Conservation (phyloP, 148 eudicot genomes). For the Arctostaphylos glauca region DNA sequence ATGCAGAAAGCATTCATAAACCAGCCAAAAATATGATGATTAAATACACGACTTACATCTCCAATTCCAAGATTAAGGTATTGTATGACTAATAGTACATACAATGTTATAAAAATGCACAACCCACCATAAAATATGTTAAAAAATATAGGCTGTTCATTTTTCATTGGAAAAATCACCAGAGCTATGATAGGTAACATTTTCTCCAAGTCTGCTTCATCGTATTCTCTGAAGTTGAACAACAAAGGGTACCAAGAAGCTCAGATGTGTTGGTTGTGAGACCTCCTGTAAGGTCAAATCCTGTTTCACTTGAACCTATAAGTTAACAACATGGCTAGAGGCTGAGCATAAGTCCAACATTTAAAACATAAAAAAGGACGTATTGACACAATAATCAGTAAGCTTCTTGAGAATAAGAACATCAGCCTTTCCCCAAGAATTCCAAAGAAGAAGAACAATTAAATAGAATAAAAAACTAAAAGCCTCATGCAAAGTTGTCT, state of each 20-base stretch:
- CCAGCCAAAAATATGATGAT: not conserved
- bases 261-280: not conserved
- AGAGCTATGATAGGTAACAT: not conserved
- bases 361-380: not conserved
- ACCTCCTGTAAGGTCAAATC: slow-evolving; percentile 2
- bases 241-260: not conserved
- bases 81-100: not conserved
- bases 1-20: not conserved
- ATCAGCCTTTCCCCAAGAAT: not conserved
- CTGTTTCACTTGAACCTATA: not conserved
- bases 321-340: not conserved
- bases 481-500: not conserved
- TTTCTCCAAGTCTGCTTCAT: not conserved
- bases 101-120: slow-evolving; percentile 1
- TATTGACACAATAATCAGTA: not conserved
- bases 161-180: not conserved
- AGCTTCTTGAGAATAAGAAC: not conserved
- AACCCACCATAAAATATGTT: not conserved
- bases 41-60: not conserved
- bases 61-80: not conserved
- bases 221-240: not conserved
- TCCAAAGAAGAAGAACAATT: not conserved
- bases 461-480: not conserved
- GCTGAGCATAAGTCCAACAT: not conserved
- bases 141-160: not conserved